Evolutionary conservation across 164 flowering plant species (phyloP), one percentile per base, ranked within the genome.

Genomic region (Akebia trifoliata): DNA sequence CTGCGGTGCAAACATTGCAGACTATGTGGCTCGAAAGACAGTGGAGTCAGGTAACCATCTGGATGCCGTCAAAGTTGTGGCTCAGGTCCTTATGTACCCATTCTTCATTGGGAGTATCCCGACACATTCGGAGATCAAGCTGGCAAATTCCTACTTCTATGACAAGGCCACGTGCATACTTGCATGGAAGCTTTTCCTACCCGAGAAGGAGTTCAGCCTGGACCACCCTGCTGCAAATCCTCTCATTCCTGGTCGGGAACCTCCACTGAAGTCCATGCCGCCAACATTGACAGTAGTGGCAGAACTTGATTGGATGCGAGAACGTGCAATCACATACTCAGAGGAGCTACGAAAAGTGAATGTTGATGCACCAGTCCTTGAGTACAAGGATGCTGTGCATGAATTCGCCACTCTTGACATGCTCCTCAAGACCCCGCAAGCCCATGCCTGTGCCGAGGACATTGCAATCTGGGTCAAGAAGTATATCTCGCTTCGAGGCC

Each of bases 301-400:
- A 11, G 85, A 81, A 63, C 83, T 76, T 37, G 85, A 81, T 18
- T 78, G 78, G 81, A 78, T 81, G 85, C 62, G 83, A 28, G 85
- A 81, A 56, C 74, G 85, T 20, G 85, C 83, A 7, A 81, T 76
- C 35, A 76, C 85, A 15, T 81, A 78, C 58, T 72, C 83, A 9
- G 79, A 76, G 69, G 83, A 76, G 64, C 78, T 81, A 8, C 71
- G 83, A 20, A 81, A 74, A 50, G 81, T 70, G 22, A 81, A 81
- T 7, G 71, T 78, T 2, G 85, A 81, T 61, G 85, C 85, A 15
- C 83, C 85, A 0, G 73, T 78, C 39, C 76, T 76, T 21, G 85
- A 81, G 54, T 81, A 78, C 61, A 78, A 78, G 65, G 79, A 78
- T 57, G 70, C 83, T 10, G 78, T 78, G 7, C 83, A 78, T 31